Evolutionary conservation across 2,329 filamentous ascomycete genomes (phyloP).

Genomic region (Sclerotinia subarctica): DNA sequence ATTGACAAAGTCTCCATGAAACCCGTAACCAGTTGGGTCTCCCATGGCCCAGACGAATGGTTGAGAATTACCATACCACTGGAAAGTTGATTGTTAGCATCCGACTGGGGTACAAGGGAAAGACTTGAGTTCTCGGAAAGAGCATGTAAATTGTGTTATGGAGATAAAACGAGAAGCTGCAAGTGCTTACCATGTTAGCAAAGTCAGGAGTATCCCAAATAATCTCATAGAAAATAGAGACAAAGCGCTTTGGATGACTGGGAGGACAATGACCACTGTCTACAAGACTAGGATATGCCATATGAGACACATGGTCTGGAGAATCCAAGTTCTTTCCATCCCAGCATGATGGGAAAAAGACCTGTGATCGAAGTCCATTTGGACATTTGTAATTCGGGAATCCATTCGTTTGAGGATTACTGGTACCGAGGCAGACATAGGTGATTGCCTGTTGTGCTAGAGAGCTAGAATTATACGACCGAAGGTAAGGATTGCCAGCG

Average conservation of each 20-base stretch:
- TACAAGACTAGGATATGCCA: constrained; percentile 49
- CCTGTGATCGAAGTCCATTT: constrained; percentile 49
- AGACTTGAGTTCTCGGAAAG: neutral
- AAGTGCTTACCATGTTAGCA: constrained; percentile 41
- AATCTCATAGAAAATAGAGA: constrained; percentile 59
- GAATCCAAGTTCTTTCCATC: constrained; percentile 56
- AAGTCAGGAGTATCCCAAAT: constrained; percentile 53
- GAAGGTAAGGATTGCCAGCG: constrained; percentile 54
- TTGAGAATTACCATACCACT: constrained; percentile 44
- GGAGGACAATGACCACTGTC: constrained; percentile 50
- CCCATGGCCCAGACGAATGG: constrained; percentile 53
- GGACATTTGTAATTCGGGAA: constrained; percentile 56
- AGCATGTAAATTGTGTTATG: too few relatives aligned
- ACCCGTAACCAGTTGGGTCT: constrained; percentile 51
- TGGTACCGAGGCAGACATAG: constrained; percentile 53
- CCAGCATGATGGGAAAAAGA: constrained; percentile 62
- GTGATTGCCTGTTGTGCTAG: constrained; percentile 51
- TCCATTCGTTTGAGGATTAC: constrained; percentile 44
- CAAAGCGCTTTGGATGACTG: constrained; percentile 52
- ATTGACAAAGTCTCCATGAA: constrained; percentile 58
- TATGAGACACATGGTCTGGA: constrained; percentile 53
- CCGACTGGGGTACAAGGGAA: neutral
- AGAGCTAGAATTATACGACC: constrained; percentile 45
- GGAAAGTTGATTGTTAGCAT: neutral
- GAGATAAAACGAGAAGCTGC: neutral